Evolutionary conservation across 2,329 filamentous ascomycete species (phyloP).

Genomic region (Phyllosticta citriasiana): DNA sequence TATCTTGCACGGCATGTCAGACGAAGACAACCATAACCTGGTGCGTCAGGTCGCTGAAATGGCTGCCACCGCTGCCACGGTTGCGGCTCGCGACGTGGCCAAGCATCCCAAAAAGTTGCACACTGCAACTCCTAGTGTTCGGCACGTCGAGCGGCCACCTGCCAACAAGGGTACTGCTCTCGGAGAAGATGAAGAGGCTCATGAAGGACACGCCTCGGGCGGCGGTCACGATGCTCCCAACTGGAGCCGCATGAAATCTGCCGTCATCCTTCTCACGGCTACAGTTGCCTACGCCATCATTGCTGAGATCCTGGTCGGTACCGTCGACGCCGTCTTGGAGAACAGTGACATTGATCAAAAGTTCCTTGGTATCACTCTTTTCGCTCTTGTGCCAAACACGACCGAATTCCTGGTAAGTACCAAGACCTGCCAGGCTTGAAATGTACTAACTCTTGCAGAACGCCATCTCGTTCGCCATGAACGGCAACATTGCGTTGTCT

Average conservation of each 20-base stretch:
- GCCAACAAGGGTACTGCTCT: slow-evolving; percentile 29
- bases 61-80: slow-evolving; percentile 78
- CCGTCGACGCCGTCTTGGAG: slow-evolving; percentile 89
- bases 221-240: slow-evolving; percentile 98
- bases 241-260: slow-evolving; percentile 87
- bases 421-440: background rate
- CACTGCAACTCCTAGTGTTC: slow-evolving; percentile 25
- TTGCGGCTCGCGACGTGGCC: slow-evolving; percentile 70
- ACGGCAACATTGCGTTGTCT: slow-evolving; percentile 93
- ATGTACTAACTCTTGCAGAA: slow-evolving; percentile 47
- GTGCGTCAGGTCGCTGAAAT: slow-evolving; percentile 87
- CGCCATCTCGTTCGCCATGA: slow-evolving; percentile 98
- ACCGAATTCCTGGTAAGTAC: slow-evolving; percentile 82
- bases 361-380: slow-evolving; percentile 91
- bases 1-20: slow-evolving; percentile 57
- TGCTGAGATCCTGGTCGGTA: slow-evolving; percentile 92
- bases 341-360: slow-evolving; percentile 92
- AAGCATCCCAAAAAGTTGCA: slow-evolving; percentile 43
- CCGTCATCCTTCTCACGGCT: slow-evolving; percentile 76
- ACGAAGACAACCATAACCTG: slow-evolving; percentile 70
- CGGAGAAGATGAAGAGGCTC: slow-evolving; percentile 33
- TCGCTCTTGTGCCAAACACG: slow-evolving; percentile 93
- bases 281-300: slow-evolving; percentile 93
- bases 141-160: slow-evolving; percentile 28
- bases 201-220: slow-evolving; percentile 35